Conservation (phyloP, 805 yeast species). For the Saturnispora kantuleensis region DNA sequence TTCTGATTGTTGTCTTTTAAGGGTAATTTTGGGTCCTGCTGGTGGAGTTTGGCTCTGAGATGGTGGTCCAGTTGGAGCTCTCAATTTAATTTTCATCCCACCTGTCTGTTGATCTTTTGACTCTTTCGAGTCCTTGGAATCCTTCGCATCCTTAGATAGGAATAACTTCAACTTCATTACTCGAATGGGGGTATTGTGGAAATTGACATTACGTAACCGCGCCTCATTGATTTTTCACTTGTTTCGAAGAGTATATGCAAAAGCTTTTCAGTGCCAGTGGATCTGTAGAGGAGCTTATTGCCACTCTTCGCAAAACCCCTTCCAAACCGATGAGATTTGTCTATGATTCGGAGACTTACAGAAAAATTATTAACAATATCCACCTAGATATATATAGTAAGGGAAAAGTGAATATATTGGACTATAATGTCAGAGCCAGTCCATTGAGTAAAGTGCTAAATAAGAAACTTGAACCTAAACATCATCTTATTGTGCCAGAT, state of each 20-base stretch:
- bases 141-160: background rate
- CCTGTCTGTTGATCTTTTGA: background rate
- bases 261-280: constrained; percentile 9
- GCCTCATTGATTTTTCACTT: background rate
- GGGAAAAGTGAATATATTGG: constrained; percentile 40
- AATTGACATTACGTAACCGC: no score
- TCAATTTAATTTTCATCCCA: constrained; percentile 10
- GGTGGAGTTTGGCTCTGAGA: constrained; percentile 5
- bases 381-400: constrained; percentile 21
- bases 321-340: constrained; percentile 10
- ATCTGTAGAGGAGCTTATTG: constrained; percentile 6
- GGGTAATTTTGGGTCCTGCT: constrained; percentile 34
- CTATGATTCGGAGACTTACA: constrained; percentile 15
- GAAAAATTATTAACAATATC: constrained; percentile 37
- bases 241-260: constrained; percentile 9
- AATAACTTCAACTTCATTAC: constrained; percentile 6
- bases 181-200: no score
- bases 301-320: background rate
- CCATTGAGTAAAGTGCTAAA: constrained; percentile 55
- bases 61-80: constrained; percentile 6
- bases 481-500: constrained; percentile 44
- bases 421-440: constrained; percentile 51
- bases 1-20: constrained; percentile 53
- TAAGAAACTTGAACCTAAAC: constrained; percentile 47
- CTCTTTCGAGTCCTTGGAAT: background rate